Base-by-base conservation (phyloP, 306 rosid species). In the Arachis hypogaea region DNA sequence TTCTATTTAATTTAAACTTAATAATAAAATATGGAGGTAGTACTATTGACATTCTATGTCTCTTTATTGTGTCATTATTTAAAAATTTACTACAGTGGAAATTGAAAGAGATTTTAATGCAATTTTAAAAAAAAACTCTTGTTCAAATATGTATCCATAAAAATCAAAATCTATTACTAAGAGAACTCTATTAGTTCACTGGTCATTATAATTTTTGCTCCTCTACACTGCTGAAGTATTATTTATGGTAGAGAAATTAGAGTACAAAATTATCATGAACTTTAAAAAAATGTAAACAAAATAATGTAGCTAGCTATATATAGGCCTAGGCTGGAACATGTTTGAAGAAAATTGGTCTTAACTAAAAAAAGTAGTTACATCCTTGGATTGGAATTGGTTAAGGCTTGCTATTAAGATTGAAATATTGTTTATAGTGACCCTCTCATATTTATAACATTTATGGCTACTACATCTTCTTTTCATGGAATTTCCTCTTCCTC, bases 371-470 rank as follows among this genome's bases (percentile, higher is more conserved):
- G 28, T 1, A 22, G 28, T 22, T 22, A 22, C 28, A 22, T 22
- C 28, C 1, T 66, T 76, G 14, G 6, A 49, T 68, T 67, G 55
- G 11, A 33, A 56, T 33, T 66, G 5, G 14, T 51, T 43, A 42
- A 51, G 64, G 58, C 18, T 18, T 18, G 18, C 2, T 42, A 69
- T 4, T 2, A 30, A 62, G 33, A 46, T 36, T 11, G 60, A 72
- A 72, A 58, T 38, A 46, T 38, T 3, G 46, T 36, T 33, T 11
- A 71, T 7, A 4, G 62, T 55, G 63, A 64, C 4, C 11, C 52
- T 38, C 47, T 60, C 11, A 42, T 54, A 7, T 74, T 55, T 33
- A 54, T 1, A 28, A 69, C 72, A 68, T 68, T 74, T 56, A 75
- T 47, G 68, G 40, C n/a, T 16, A 9, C 36, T 2, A 45, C 4